A percentile compares a stretch with the other conserved stretches of the same genome.
phyloP scores from a whole-genome alignment of 768 basidiomycete species.

The Pleurotus platypus region DNA sequence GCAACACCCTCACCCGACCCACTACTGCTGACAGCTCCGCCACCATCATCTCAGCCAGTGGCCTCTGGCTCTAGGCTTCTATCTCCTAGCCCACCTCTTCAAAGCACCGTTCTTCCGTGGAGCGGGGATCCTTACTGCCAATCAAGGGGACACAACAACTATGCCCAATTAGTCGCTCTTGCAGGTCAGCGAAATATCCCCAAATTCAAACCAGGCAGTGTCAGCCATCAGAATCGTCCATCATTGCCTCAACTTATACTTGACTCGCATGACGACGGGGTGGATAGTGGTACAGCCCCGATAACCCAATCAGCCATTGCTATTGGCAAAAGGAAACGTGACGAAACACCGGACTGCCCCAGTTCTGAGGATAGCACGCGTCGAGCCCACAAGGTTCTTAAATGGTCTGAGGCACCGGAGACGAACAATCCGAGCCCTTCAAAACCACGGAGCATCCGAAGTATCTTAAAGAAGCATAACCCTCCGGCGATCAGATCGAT shows the following conservation, averaged over 20 bases:
- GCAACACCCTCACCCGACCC: slow-evolving; percentile 4
- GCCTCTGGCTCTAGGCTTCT: background rate
- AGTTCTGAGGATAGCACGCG: background rate
- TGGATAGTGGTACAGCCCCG: background rate
- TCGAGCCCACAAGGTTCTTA: slow-evolving; percentile 1
- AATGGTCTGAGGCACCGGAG: slow-evolving; percentile 3
- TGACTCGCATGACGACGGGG: background rate
- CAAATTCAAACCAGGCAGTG: background rate
- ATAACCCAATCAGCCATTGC: background rate
- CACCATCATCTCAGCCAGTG: background rate
- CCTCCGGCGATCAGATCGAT: slow-evolving; percentile 1
- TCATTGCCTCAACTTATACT: background rate
- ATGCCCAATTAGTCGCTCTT: background rate
- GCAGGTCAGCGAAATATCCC: slow-evolving; percentile 1
- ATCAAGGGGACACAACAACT: slow-evolving; percentile 3
- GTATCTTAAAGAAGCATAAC: slow-evolving; percentile 7
- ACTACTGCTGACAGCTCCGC: background rate
- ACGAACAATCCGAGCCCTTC: background rate
- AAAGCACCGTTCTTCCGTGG: background rate
- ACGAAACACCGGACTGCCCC: background rate
- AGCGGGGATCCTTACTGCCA: background rate
- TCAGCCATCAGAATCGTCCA: background rate
- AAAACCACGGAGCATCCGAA: background rate
- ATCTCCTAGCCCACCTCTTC: background rate
- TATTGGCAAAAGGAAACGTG: slow-evolving; percentile 3